Evolutionary conservation across 106 monocot species (phyloP), one percentile per base, ranked within the genome.

Genomic region (Xerophyta viscosa): DNA sequence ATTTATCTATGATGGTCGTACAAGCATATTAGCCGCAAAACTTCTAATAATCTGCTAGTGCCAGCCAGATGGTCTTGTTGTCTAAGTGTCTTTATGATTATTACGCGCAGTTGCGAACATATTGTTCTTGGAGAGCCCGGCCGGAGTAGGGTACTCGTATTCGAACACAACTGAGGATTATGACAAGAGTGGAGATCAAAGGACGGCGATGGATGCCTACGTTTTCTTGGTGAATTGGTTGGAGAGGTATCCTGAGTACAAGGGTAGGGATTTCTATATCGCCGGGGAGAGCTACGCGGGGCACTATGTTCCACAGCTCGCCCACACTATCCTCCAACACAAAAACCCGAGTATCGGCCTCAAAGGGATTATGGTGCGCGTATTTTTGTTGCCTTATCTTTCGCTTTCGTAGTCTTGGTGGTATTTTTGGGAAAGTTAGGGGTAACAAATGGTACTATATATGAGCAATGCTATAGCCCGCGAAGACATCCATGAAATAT

Each of bases 271-370:
- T 13, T 87, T 93, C 64, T 93, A 80, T 68, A 58, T 93, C 54
- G 60, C 92, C 27, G 92, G 92, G 41, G 92, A 93, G 69, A 93
- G 92, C 71, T 93, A 93, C 27, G 92, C 87, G 2, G 92, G 90
- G n/a, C 92, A 92, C 47, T 92, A 92, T 62, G 87, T 83, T 39
- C 92, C 92, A 12, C 92, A 92, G 68, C 79, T 92, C 23, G 74
- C 92, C 9, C 71, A 83, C 50, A 65, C 71, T 26, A 83, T 92
- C 41, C 77, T 68, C 28, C 80, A 87, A 49, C 71, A 74, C 31
- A 92, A 92, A 77, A 83, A 69, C n/a, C n/a, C n/a, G n/a, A n/a
- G n/a, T 26, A 81, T 93, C 37, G 88, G 81, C 20, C 50, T 93
- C 62, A 92, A 83, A 66, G 92, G 83, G 36, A 63, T 91, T 56